Percentiles rank a stretch among this genome's conserved stretches.
Evolutionary conservation across 441 rosid genomes (phyloP).

Genomic region (Erodium trifolium): DNA sequence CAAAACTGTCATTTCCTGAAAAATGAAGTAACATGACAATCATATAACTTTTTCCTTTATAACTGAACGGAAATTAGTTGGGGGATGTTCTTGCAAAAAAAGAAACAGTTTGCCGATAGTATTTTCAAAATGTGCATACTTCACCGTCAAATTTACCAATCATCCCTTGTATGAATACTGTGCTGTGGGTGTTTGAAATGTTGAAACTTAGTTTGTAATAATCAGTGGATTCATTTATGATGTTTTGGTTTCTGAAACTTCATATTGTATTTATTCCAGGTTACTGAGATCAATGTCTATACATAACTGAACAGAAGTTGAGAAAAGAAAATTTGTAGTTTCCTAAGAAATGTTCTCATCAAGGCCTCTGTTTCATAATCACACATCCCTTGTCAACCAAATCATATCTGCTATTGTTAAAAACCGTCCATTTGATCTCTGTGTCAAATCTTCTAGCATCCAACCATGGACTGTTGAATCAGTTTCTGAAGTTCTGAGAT

Average conservation of each 20-base stretch:
- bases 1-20: no score
- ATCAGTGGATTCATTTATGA: not conserved
- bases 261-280: not conserved
- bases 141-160: no score
- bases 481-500: slow-evolving; percentile 51
- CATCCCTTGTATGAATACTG: not conserved
- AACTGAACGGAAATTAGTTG: no score
- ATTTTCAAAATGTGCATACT: no score
- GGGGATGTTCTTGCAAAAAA: no score
- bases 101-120: no score
- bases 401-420: slow-evolving; percentile 51
- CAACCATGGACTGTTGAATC: slow-evolving; percentile 37
- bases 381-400: slow-evolving; percentile 29
- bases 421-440: slow-evolving; percentile 52
- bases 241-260: not conserved
- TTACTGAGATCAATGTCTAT: not conserved
- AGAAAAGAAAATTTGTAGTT: not conserved
- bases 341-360: slow-evolving; percentile 7
- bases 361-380: slow-evolving; percentile 21
- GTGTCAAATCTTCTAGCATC: slow-evolving; percentile 30
- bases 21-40: no score
- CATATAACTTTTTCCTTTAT: no score
- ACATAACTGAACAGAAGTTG: not conserved
- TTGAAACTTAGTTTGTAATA: not conserved
- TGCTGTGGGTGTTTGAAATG: not conserved